Evolutionary conservation across 2,329 filamentous ascomycete species (phyloP), one percentile per base, ranked within the genome.

Genomic region (Colletotrichum musicola): DNA sequence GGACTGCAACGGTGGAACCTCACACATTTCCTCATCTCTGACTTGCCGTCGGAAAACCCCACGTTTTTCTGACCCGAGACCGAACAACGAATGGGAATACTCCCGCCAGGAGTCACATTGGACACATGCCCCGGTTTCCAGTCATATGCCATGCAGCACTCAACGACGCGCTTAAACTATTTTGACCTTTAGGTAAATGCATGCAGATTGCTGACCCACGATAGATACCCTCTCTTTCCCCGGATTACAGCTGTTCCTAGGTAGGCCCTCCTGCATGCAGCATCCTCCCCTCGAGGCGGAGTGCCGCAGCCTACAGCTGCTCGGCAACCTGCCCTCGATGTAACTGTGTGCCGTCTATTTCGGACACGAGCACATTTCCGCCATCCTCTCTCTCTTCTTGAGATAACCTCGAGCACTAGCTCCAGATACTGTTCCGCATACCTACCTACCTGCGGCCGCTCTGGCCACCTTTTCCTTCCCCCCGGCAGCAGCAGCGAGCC

Each of bases 31-130:
- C 30, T 35, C 30, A 10, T 10, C 30, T 35, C 30, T 35, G 7
- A 35, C 30, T 46, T 38, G 18, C 4, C 18, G 16, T 42, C 64
- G 59, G 51, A 67, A 66, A 67, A 67, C 30, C 64, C 20, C 44
- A 51, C 46, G 6, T 16, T 18, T 2, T 51, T 9, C 1, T 12
- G 0, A n/a, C 14, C 38, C 5, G n/a, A 9, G 20, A n/a, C 25
- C 14, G 13, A 27, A 63, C 22, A 35, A 38, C 44, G 47, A 59
- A 64, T 53, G 22, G 38, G 25, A 53, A 42, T 9, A 16, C 35
- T 38, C 7, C 54, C 62, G n/a, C 49, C 18, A 6, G 14, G 9
- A 13, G 9, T 58, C n/a, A 22, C 14, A 46, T 38, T n/a, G 22
- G 38, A 12, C 20, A 12, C n/a, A 27, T 25, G 16, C 18, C 55